These are phyloP conservation scores for Hypoxylon sp. DNA, from an alignment of 2,329 filamentous ascomycete genomes.

Conservation along the genomic window DNA sequence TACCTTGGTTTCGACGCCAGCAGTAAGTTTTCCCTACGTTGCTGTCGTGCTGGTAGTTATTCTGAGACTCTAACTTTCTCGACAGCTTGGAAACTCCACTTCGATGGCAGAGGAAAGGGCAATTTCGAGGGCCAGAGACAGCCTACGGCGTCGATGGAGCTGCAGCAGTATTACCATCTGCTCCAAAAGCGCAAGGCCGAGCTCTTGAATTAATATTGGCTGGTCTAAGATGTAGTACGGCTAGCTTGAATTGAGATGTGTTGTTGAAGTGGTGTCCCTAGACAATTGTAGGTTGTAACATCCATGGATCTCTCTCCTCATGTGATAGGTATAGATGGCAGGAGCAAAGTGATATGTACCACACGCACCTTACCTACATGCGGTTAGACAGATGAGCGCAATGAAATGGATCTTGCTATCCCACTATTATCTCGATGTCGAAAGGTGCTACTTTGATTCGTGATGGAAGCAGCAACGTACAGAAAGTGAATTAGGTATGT, in stretches of 20 bases:
- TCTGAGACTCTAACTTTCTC: conserved; percentile 44
- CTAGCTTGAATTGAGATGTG: neutral
- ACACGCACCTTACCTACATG: neutral
- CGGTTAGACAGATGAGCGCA: neutral
- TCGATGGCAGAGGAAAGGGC: conserved; percentile 58
- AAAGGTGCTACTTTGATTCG: too few relatives aligned
- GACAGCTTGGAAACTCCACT: conserved; percentile 59
- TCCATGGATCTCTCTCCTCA: neutral
- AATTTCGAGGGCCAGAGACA: conserved; percentile 54
- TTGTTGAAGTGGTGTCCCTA: neutral
- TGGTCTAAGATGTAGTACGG: neutral
- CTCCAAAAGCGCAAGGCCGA: conserved; percentile 56
- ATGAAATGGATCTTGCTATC: neutral
- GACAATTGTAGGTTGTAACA: neutral
- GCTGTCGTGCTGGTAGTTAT: neutral
- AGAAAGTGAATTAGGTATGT: too few relatives aligned
- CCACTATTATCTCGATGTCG: neutral
- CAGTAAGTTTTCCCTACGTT: conserved; percentile 57
- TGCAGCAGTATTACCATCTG: conserved; percentile 57
- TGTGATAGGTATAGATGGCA: too few relatives aligned
- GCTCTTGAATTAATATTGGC: conserved; percentile 34
- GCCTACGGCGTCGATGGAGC: conserved; percentile 34
- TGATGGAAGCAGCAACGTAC: too few relatives aligned
- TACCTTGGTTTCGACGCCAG: conserved; percentile 62
- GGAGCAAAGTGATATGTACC: too few relatives aligned